A percentile compares a stretch with the other conserved stretches of the same genome.
phyloP scores from a whole-genome alignment of 1,284 basidiomycete genomes.

The Lentinula novae-zelandiae region DNA sequence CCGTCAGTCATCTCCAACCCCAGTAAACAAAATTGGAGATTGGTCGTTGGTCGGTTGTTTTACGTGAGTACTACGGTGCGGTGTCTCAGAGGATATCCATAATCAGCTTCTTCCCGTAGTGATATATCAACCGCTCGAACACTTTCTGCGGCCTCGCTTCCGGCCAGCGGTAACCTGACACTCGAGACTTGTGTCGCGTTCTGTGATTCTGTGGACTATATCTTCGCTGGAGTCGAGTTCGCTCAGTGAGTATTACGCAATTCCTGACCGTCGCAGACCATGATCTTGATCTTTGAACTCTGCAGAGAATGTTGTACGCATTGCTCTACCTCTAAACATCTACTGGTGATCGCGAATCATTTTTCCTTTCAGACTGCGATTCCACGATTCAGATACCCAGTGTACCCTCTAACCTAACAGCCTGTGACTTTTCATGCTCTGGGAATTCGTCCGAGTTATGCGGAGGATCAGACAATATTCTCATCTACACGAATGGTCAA shows the following conservation, averaged over 20 bases:
- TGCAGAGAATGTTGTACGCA: conserved; percentile 37
- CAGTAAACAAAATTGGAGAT: not conserved
- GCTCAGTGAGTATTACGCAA: conserved; percentile 25
- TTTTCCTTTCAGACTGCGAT: conserved; percentile 31
- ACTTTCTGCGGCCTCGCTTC: conserved; percentile 19
- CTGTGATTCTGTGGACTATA: conserved; percentile 24
- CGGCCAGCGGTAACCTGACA: conserved; percentile 25
- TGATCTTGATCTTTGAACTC: not conserved
- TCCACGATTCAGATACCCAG: conserved; percentile 36
- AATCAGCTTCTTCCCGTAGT: not conserved
- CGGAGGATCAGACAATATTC: conserved; percentile 30
- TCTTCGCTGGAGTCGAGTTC: conserved; percentile 33
- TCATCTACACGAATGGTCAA: conserved; percentile 31
- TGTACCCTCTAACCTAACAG: conserved; percentile 21
- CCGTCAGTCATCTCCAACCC: not conserved
- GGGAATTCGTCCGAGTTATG: conserved; percentile 34
- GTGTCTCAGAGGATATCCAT: not conserved
- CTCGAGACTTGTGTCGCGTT: conserved; percentile 31
- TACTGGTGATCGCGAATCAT: not conserved
- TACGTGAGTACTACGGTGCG: conserved; percentile 15
- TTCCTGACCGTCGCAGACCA: not conserved
- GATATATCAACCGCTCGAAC: conserved; percentile 31
- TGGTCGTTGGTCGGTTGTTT: conserved; percentile 34
- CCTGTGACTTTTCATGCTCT: conserved; percentile 32
- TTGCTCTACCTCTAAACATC: not conserved